Evolutionary conservation across 2,329 filamentous ascomycete species (phyloP).

Genomic region (Huntiella savannae): DNA sequence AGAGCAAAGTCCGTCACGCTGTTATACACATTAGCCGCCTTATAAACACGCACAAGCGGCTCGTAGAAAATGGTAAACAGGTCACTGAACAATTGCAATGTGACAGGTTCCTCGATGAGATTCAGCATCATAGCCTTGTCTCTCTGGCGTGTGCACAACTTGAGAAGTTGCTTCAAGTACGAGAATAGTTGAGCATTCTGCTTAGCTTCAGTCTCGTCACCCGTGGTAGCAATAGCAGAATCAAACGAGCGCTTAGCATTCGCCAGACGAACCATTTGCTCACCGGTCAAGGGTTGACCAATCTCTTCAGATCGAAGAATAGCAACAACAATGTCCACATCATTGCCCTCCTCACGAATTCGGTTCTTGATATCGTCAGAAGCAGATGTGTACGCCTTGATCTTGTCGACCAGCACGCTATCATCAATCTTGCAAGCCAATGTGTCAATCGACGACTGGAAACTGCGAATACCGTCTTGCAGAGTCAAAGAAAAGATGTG

Average conservation of each 20-base stretch:
- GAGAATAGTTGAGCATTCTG: constrained; percentile 85
- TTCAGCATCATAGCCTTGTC: constrained; percentile 96
- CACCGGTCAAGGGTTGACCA: constrained; percentile 46
- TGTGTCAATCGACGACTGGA: constrained; percentile 72
- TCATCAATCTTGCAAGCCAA: constrained; percentile 67
- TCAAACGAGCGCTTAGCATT: constrained; percentile 96
- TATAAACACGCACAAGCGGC: constrained; percentile 89
- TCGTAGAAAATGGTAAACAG: constrained; percentile 98
- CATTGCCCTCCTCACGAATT: constrained; percentile 53
- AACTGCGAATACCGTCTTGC: constrained; percentile 70
- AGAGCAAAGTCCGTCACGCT: constrained; percentile 90
- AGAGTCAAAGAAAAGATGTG: constrained; percentile 85
- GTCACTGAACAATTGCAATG: constrained; percentile 84
- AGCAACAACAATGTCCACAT: constrained; percentile 63
- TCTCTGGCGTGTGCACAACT: constrained; percentile 73
- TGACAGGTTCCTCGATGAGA: constrained; percentile 93
- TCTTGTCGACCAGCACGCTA: constrained; percentile 55
- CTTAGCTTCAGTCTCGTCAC: constrained; percentile 71
- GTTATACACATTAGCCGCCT: constrained; percentile 94
- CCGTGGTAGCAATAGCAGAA: constrained; percentile 69
- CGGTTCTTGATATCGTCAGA: constrained; percentile 55
- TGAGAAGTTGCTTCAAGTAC: constrained; percentile 83
- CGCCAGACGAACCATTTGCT: constrained; percentile 69
- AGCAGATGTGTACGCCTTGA: constrained; percentile 59
- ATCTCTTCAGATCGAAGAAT: constrained; percentile 57